phyloP scores from a whole-genome alignment of 768 basidiomycete genomes.

The Coprinopsis marcescibilis region DNA sequence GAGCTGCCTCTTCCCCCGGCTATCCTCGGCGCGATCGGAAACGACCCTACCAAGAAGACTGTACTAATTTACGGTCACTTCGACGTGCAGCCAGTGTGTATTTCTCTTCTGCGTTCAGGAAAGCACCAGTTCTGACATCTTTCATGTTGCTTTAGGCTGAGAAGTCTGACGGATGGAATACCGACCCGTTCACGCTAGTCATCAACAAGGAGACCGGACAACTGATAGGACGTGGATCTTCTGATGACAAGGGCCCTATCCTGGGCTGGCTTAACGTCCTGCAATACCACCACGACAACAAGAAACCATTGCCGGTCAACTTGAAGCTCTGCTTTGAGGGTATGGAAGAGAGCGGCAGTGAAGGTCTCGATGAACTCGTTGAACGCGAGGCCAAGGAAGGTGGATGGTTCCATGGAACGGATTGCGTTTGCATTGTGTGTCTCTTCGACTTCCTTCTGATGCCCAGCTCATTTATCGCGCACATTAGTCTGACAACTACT shows the following conservation, averaged over 20 bases:
- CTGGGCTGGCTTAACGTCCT: constrained; percentile 88
- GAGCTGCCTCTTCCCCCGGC: constrained; percentile 74
- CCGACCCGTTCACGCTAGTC: constrained; percentile 76
- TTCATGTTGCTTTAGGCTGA: no score
- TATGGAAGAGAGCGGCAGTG: constrained; percentile 94
- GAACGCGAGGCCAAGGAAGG: constrained; percentile 63
- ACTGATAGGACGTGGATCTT: constrained; percentile 80
- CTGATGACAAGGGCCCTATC: constrained; percentile 89
- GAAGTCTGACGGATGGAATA: constrained; percentile 77
- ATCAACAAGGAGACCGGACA: constrained; percentile 40
- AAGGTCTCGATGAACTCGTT: constrained; percentile 87
- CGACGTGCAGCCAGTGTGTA: constrained; percentile 84
- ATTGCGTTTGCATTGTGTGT: constrained; percentile 88
- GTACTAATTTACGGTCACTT: constrained; percentile 92
- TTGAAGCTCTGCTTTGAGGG: constrained; percentile 91
- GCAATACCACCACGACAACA: constrained; percentile 69
- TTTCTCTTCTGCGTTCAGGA: neutral
- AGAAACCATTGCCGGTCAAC: constrained; percentile 79
- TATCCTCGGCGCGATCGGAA: constrained; percentile 75
- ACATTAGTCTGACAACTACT: constrained; percentile 84
- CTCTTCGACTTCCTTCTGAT: neutral
- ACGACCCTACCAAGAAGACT: constrained; percentile 88
- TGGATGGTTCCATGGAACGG: constrained; percentile 81
- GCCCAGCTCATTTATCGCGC: neutral
- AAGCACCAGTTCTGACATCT: no score